Percentiles rank a stretch among this genome's conserved stretches.
phyloP scores from a whole-genome alignment of 257 asterid genomes.

The Primulina tabacum region DNA sequence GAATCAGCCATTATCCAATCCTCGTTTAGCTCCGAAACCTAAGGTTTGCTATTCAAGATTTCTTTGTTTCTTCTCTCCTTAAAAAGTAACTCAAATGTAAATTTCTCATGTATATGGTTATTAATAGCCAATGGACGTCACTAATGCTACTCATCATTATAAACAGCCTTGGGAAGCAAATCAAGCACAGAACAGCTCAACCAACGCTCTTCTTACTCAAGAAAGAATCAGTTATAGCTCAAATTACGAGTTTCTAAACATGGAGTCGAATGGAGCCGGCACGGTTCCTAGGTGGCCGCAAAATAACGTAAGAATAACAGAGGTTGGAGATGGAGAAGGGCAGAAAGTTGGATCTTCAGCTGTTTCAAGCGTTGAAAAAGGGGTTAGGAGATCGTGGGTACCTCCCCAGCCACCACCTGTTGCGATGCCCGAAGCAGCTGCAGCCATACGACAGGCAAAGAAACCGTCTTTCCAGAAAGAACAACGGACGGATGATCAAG shows the following conservation, averaged over 20 bases:
- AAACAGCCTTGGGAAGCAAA: conserved; percentile 88
- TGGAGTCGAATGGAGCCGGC: conserved; percentile 47
- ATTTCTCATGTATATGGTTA: not conserved
- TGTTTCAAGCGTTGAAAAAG: conserved; percentile 33
- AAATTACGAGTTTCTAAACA: conserved; percentile 32
- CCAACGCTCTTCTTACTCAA: conserved; percentile 42
- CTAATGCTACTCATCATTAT: conserved; percentile 21
- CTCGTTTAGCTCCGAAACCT: conserved; percentile 66
- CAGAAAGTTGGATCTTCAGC: conserved; percentile 37
- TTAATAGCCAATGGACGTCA: not conserved
- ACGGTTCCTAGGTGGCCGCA: conserved; percentile 58
- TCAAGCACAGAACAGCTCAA: conserved; percentile 45
- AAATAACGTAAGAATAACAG: conserved; percentile 61
- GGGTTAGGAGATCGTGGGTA: conserved; percentile 66
- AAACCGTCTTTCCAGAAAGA: conserved; percentile 26
- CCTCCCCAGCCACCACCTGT: conserved; percentile 98
- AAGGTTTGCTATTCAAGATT: conserved; percentile 49
- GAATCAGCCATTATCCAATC: conserved; percentile 73
- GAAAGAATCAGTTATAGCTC: conserved; percentile 34
- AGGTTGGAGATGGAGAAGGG: conserved; percentile 47
- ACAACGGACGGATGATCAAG: conserved; percentile 53
- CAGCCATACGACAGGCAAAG: conserved; percentile 94
- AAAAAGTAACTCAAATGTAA: conserved; percentile 6
- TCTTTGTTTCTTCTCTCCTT: conserved; percentile 11
- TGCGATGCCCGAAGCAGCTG: conserved; percentile 88